These are phyloP conservation scores for Zygnema cylindricum DNA, from an alignment of 139 green algal species.

Conservation along the genomic window DNA sequence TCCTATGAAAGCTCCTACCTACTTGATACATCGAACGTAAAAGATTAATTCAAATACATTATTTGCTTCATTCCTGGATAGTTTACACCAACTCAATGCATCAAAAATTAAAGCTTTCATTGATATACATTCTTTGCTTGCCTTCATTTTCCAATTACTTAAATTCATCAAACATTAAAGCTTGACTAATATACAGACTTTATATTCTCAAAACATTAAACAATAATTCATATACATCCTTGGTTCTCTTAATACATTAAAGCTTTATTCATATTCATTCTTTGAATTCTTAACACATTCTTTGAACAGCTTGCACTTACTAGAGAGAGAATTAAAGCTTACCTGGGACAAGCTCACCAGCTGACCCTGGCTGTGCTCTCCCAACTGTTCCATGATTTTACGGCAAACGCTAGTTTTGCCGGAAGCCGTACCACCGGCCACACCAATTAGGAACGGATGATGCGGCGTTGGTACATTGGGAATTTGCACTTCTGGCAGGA, in stretches of 20 bases:
- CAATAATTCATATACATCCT: neutral
- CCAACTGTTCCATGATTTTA: slow-evolving; percentile 51
- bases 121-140: no score
- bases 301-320: neutral
- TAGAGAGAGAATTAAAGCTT: neutral
- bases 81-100: no score
- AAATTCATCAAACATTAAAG: no score
- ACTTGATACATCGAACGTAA: no score
- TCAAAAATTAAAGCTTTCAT: no score
- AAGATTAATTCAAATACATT: no score
- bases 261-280: neutral
- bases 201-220: no score
- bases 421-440: slow-evolving; percentile 79
- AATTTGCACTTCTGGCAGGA: neutral
- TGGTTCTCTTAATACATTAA: neutral
- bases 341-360: slow-evolving; percentile 29
- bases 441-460: slow-evolving; percentile 78
- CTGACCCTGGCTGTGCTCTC: neutral
- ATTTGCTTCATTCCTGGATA: no score
- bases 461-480: neutral
- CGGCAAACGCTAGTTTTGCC: slow-evolving; percentile 93
- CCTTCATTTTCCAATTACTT: no score
- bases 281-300: neutral
- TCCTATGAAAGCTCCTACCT: no score
- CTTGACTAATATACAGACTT: no score